Evolutionary conservation across 163 green algal species (phyloP), one percentile per base, ranked within the genome.

Genomic region (Chlorella variabilis): DNA sequence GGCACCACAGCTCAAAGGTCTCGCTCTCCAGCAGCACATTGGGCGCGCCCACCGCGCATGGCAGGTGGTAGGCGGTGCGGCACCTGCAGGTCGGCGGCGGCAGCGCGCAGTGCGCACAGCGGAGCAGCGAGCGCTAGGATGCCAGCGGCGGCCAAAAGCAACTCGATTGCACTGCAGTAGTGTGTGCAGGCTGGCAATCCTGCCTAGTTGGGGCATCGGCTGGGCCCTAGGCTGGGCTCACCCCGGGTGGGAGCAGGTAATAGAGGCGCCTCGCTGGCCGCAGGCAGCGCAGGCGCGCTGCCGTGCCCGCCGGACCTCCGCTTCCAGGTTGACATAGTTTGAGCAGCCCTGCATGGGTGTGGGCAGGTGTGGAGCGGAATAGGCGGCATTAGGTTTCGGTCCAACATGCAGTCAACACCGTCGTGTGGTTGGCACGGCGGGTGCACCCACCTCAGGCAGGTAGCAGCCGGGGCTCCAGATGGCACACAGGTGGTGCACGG

Each of bases 401-500:
- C n/a, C n/a, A n/a, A n/a, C n/a, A n/a, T n/a, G n/a, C n/a, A n/a
- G n/a, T n/a, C n/a, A n/a, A n/a, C n/a, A n/a, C n/a, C n/a, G n/a
- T n/a, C n/a, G n/a, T n/a, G n/a, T n/a, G n/a, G n/a, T n/a, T n/a
- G n/a, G n/a, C n/a, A n/a, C n/a, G n/a, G n/a, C n/a, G n/a, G n/a
- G n/a, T n/a, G n/a, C n/a, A n/a, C 75, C 69, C 61, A 73, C 76
- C 66, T 81, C 54, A 18, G 38, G 59, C 56, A 76, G 58, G 33
- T 84, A 84, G 34, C 63, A 65, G n/a, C 54, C 36, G 7, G 76
- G 77, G 38, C 38, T 36, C 83, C 83, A 87, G 2, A 84, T 18
- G 17, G 83, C 83, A 62, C 83, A 87, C 29, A 76, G 45, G 49
- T 83, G 77, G 80, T 87, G 83, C 8, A 84, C 68, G 2, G 21